These are phyloP conservation scores for Sutorius eximius DNA, from an alignment of 1,284 basidiomycete species.

Conservation along the genomic window DNA sequence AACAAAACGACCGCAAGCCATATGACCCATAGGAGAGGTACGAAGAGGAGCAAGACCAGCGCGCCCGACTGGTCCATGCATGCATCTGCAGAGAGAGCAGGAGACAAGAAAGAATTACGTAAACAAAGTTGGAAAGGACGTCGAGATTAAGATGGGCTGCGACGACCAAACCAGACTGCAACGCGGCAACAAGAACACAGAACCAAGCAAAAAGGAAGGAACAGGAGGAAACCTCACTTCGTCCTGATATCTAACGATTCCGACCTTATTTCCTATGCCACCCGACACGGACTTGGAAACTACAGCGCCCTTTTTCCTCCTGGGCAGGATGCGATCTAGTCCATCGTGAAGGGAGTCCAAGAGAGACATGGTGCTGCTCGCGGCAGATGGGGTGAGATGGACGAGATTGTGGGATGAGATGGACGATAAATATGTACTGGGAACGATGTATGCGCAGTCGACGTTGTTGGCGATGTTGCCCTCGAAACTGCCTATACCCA, in stretches of 20 bases:
- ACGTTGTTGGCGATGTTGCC: not conserved
- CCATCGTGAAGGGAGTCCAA: constrained; percentile 31
- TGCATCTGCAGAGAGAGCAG: constrained; percentile 36
- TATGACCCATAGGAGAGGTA: constrained; percentile 59
- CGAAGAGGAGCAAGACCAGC: constrained; percentile 60
- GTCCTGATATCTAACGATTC: constrained; percentile 63
- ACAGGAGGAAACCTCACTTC: constrained; percentile 51
- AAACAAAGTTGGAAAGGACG: constrained; percentile 31
- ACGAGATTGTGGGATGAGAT: not conserved
- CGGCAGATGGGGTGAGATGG: not conserved
- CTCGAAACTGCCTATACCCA: not conserved
- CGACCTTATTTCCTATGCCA: constrained; percentile 58
- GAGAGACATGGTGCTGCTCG: constrained; percentile 15
- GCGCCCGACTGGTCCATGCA: constrained; percentile 45
- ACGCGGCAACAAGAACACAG: constrained; percentile 10
- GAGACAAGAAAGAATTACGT: constrained; percentile 56
- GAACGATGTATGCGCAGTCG: constrained; percentile 22
- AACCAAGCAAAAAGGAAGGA: constrained; percentile 6
- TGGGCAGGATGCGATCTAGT: constrained; percentile 34
- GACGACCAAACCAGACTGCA: constrained; percentile 16
- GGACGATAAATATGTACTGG: constrained; percentile 2
- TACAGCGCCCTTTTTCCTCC: constrained; percentile 1
- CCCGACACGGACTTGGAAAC: constrained; percentile 40
- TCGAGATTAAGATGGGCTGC: constrained; percentile 22
- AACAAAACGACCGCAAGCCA: constrained; percentile 62